Conservation (phyloP, 139 green algal genomes). For the Coelastrella sp. region DNA sequence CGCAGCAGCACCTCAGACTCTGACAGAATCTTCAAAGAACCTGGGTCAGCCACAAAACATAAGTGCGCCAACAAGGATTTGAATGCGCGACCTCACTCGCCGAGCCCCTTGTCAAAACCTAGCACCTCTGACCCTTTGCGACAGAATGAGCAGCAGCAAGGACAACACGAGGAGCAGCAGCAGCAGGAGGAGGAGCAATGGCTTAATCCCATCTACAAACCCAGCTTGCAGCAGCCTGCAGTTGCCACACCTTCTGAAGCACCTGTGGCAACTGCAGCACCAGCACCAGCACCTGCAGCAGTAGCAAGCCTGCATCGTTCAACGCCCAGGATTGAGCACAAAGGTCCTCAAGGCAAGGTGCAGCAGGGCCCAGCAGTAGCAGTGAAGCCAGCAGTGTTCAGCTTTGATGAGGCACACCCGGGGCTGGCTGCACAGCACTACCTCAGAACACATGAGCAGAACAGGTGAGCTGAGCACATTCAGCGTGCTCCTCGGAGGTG, state of each 20-base stretch:
- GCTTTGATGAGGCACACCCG: slow-evolving; percentile 51
- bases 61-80: background rate
- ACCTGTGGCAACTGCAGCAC: background rate
- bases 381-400: slow-evolving; percentile 31
- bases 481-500: too few species aligned
- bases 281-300: background rate
- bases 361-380: background rate
- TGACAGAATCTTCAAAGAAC: background rate
- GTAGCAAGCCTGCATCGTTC: background rate
- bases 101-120: background rate
- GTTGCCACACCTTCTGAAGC: background rate
- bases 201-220: background rate
- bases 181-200: background rate
- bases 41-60: background rate
- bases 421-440: slow-evolving; percentile 49
- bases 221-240: background rate
- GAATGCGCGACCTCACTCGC: background rate
- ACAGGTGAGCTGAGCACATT: slow-evolving; percentile 9
- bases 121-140: background rate
- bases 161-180: background rate
- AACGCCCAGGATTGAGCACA: background rate
- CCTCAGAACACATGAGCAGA: slow-evolving; percentile 46
- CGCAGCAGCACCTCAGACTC: background rate
- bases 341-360: too few species aligned
- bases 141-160: background rate